Percentiles rank a stretch among this genome's conserved stretches.
Conservation (phyloP, 2,329 filamentous ascomycete genomes). For the Hypoxylon sp. region DNA sequence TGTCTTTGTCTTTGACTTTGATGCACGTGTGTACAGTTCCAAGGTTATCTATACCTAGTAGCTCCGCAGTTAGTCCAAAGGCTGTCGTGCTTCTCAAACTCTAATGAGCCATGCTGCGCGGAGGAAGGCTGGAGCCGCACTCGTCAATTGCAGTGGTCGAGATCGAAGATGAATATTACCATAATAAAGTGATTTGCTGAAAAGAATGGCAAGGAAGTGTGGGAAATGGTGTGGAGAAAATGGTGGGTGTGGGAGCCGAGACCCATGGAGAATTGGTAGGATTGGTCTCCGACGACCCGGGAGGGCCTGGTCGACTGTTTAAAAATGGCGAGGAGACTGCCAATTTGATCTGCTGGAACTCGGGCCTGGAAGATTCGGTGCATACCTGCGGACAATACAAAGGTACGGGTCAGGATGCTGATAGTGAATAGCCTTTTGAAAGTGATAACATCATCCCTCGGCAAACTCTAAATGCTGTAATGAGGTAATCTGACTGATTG, state of each 20-base stretch:
- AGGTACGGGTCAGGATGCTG: conserved; percentile 6
- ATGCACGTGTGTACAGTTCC: conserved; percentile 16
- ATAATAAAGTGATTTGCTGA: conserved; percentile 37
- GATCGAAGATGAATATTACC: conserved; percentile 19
- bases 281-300: conserved; percentile 43
- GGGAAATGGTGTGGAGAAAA: conserved; percentile 42
- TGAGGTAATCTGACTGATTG: neutral
- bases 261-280: conserved; percentile 33
- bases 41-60: conserved; percentile 15
- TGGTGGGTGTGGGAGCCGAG: conserved; percentile 39
- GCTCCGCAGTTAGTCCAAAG: conserved; percentile 23
- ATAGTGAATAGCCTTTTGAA: conserved; percentile 14
- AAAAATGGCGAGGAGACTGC: conserved; percentile 19
- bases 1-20: no score
- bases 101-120: conserved; percentile 12
- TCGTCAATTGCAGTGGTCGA: conserved; percentile 24
- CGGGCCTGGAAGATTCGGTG: conserved; percentile 40
- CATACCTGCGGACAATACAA: conserved; percentile 27
- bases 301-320: conserved; percentile 37
- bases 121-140: conserved; percentile 32
- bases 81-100: conserved; percentile 19
- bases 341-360: conserved; percentile 25
- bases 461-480: conserved; percentile 3
- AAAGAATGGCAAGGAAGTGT: conserved; percentile 25
- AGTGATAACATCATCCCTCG: conserved; percentile 18